phyloP scores from a whole-genome alignment of 2,329 filamentous ascomycete genomes.

The Hypoxylon sp. region DNA sequence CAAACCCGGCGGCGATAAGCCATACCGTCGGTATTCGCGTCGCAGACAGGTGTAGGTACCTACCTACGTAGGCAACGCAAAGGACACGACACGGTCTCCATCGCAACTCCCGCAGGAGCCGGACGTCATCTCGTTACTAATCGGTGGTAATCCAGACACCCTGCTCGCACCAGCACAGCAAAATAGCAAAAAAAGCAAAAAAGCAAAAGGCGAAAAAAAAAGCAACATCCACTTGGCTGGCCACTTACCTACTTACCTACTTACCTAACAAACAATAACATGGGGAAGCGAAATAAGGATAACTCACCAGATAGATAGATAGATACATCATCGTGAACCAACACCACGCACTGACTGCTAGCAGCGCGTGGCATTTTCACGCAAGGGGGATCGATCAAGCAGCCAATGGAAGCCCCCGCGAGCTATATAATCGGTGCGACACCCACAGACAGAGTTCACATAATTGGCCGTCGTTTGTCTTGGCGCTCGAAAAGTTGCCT shows the following conservation, averaged over 20 bases:
- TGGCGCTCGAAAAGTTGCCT: conserved; percentile 29
- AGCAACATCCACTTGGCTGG: no score
- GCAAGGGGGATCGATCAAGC: conserved; percentile 10
- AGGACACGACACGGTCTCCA: conserved; percentile 7
- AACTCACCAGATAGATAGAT: no score
- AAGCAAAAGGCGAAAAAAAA: no score
- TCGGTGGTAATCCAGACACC: conserved; percentile 5
- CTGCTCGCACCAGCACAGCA: not conserved
- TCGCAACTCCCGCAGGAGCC: conserved; percentile 5
- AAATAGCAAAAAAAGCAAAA: not conserved
- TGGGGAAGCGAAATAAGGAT: no score
- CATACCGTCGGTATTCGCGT: no score
- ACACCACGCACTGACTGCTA: conserved; percentile 3
- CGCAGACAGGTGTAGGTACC: no score
- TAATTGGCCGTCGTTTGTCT: conserved; percentile 13
- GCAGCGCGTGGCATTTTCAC: conserved; percentile 32
- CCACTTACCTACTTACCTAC: no score
- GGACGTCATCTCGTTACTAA: not conserved
- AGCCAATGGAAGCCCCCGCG: conserved; percentile 5
- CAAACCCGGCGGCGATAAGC: no score
- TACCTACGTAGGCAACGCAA: not conserved
- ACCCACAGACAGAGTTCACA: no score
- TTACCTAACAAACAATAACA: no score
- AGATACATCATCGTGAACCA: conserved; percentile 22
- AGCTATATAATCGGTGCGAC: not conserved